Base-by-base conservation (phyloP, 805 yeast genomes). In the Jamesozyma hellenica region DNA sequence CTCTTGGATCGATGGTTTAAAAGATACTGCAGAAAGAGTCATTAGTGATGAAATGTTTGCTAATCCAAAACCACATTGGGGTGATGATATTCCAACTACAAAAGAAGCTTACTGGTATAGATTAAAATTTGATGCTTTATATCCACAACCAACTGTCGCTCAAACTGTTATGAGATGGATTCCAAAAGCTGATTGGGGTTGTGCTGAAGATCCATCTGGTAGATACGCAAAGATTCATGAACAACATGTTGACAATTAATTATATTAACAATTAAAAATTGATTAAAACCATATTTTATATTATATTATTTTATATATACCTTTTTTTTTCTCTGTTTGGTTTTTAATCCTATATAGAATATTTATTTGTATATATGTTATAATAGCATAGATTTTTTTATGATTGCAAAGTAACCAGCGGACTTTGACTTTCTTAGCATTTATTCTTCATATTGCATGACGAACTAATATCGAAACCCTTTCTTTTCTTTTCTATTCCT, bases 111-210 rank as follows among this genome's bases (percentile, higher is more conserved):
- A 87, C 77, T 92, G 95, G 94, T 92, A 92, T 77, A 82, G 99
- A 75, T 74, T 82, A 61, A 84, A 87, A 74, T 92, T 92, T 56
- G 98, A 92, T 66, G 94, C 83, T 56, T 67, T 85, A 55, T 92
- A 87, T 82, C 83, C 88, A 45, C 79, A 80, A 55, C 72, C 78
- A 65, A 92, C 96, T 50, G 98, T 94, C 49, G 96, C 95, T 43
- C 69, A 78, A 31, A 92, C 98, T 15, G 99, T 92, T 44, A 87
- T 85, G 96, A 82, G 98, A 75, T 92, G 99, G 99, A 68, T 92
- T 66, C 99, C 99, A 63, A 92, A 92, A 75, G 97, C 97, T 47
- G 98, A 92, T 66, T 92, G 99, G 99, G 99, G 99, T 51, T 92
- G 98, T 70, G 87, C 88, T 58, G 95, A 81, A 56, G 99, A 92